These are phyloP conservation scores for Sporisorium graminicola DNA, from an alignment of 1,284 basidiomycete species.

Conservation along the genomic window DNA sequence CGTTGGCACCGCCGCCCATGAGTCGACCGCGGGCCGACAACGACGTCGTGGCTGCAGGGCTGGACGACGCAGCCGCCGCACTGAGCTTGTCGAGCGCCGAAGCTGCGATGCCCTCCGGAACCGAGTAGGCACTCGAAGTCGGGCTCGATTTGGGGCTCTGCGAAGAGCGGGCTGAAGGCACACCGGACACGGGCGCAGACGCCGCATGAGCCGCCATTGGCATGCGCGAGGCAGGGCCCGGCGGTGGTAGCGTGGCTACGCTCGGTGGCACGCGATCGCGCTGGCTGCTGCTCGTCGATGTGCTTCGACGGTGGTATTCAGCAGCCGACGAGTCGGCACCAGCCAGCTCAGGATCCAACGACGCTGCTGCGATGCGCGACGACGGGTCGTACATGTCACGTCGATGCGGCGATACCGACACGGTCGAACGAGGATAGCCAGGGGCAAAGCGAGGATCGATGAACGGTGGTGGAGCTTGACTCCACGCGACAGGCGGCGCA, in stretches of 20 bases:
- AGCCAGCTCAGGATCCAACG: constrained; percentile 43
- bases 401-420: constrained; percentile 38
- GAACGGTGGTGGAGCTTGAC: constrained; percentile 24
- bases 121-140: constrained; percentile 44
- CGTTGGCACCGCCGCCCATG: constrained; percentile 17
- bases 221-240: constrained; percentile 17
- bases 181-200: constrained; percentile 45
- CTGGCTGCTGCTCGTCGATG: constrained; percentile 45
- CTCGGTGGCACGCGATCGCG: constrained; percentile 30
- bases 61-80: constrained; percentile 17
- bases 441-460: constrained; percentile 40
- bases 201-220: constrained; percentile 16
- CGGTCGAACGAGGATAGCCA: constrained; percentile 34
- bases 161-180: constrained; percentile 47
- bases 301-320: constrained; percentile 43
- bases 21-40: constrained; percentile 37
- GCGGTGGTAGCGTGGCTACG: constrained; percentile 22
- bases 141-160: constrained; percentile 55
- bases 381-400: constrained; percentile 29
- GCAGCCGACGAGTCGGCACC: constrained; percentile 15
- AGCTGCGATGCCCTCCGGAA: constrained; percentile 40
- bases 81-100: constrained; percentile 46
- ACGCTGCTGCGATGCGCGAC: constrained; percentile 22
- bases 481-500: constrained; percentile 28
- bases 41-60: constrained; percentile 15